phyloP scores from a whole-genome alignment of 1,284 basidiomycete species.

The Coriolopsis trogii region DNA sequence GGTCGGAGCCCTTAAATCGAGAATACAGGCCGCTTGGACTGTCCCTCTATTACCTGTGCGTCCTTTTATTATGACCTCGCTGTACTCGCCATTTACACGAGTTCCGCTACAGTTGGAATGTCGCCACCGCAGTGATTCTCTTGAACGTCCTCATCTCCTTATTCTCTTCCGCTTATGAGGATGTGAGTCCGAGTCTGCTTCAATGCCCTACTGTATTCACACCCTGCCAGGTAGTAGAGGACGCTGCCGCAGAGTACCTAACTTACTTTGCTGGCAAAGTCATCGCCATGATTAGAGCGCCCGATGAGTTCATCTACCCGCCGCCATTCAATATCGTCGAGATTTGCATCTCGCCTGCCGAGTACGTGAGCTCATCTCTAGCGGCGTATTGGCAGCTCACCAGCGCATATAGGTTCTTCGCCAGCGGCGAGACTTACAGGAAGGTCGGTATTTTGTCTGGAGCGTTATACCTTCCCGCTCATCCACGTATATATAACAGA shows the following conservation, averaged over 20 bases:
- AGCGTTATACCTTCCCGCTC: not conserved
- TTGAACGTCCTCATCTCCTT: slow-evolving; percentile 95
- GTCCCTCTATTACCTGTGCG: slow-evolving; percentile 80
- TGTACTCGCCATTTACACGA: not conserved
- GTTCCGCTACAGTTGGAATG: slow-evolving; percentile 68
- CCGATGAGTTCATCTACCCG: slow-evolving; percentile 75
- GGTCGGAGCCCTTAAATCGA: not conserved
- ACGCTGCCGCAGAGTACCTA: slow-evolving; percentile 79
- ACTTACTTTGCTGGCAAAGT: slow-evolving; percentile 90
- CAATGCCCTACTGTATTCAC: not conserved
- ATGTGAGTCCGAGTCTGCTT: slow-evolving; percentile 53
- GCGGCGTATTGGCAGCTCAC: not conserved
- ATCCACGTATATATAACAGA: slow-evolving; percentile 33
- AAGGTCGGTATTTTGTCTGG: slow-evolving; percentile 42
- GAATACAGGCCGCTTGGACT: slow-evolving; percentile 64
- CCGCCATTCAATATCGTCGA: slow-evolving; percentile 90
- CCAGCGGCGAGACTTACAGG: slow-evolving; percentile 56
- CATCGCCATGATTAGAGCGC: slow-evolving; percentile 82
- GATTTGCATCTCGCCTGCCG: slow-evolving; percentile 77
- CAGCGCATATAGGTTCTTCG: slow-evolving; percentile 43
- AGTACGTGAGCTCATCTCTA: slow-evolving; percentile 63
- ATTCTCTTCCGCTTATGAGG: slow-evolving; percentile 89
- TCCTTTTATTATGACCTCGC: slow-evolving; percentile 2
- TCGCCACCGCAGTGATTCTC: slow-evolving; percentile 84
- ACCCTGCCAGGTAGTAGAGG: slow-evolving; percentile 51